A percentile compares a stretch with the other conserved stretches of the same genome.
Conservation (phyloP, 1,284 basidiomycete species). For the Cutaneotrichosporon arboriforme region DNA sequence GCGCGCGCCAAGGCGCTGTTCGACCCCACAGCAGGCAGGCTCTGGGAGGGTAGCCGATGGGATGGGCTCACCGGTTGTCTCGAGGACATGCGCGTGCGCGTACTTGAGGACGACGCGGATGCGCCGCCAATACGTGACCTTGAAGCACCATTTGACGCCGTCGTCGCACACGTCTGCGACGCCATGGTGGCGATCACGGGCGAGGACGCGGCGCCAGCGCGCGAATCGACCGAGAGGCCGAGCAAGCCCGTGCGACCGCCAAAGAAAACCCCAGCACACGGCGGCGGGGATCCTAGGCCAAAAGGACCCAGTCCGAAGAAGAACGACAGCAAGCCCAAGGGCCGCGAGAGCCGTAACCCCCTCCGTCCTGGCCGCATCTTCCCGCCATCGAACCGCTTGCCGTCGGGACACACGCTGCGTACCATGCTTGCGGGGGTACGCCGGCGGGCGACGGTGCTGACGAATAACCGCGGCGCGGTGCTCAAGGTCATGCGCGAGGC, state of each 20-base stretch:
- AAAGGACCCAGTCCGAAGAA: neutral
- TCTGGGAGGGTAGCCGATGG: conserved; percentile 38
- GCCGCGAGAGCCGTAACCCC: conserved; percentile 3
- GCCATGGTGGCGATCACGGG: conserved; percentile 7
- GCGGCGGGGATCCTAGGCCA: neutral
- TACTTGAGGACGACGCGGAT: conserved; percentile 18
- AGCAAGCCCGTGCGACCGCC: neutral
- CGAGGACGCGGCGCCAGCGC: neutral
- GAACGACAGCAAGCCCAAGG: neutral
- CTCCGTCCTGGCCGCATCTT: conserved; percentile 13
- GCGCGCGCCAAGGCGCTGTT: conserved; percentile 31
- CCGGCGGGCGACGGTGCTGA: conserved; percentile 36
- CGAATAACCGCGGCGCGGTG: conserved; percentile 43
- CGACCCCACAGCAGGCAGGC: conserved; percentile 12
- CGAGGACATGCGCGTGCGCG: conserved; percentile 20
- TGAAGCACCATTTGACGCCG: conserved; percentile 11
- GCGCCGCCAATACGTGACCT: neutral
- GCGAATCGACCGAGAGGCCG: neutral
- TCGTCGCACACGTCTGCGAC: conserved; percentile 10
- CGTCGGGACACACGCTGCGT: conserved; percentile 36
- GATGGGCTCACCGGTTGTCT: conserved; percentile 27
- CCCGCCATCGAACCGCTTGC: conserved; percentile 20
- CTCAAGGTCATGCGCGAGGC: conserved; percentile 40
- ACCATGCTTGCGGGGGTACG: conserved; percentile 28
- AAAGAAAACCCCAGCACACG: neutral